Evolutionary conservation across 345 rosid species (phyloP).

Genomic region (Pistacia atlantica): DNA sequence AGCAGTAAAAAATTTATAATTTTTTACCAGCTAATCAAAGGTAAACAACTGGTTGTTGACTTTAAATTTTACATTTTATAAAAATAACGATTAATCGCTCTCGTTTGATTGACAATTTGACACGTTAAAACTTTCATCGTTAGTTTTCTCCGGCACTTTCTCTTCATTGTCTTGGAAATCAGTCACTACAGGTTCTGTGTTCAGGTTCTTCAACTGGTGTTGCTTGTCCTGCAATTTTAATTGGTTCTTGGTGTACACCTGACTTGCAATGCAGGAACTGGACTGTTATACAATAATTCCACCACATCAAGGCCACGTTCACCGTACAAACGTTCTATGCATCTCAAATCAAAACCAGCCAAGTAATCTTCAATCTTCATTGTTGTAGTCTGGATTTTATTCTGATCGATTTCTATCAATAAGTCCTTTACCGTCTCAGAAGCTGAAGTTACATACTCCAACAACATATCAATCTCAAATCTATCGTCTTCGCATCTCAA

Average conservation of each 20-base stretch:
- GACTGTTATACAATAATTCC: neutral
- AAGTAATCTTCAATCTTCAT: conserved; percentile 8
- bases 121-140: neutral
- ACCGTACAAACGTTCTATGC: conserved; percentile 26
- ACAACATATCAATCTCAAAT: conserved; percentile 26
- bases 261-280: conserved; percentile 19
- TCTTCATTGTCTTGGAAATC: neutral
- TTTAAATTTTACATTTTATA: no score
- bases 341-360: conserved; percentile 3
- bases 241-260: neutral
- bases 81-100: no score
- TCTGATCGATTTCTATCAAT: neutral
- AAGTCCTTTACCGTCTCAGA: neutral
- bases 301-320: conserved; percentile 28
- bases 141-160: neutral
- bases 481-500: conserved; percentile 26
- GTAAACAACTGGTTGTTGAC: no score
- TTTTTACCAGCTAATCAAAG: no score
- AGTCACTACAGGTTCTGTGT: neutral
- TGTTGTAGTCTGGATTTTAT: neutral
- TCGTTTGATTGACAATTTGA: no score
- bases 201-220: neutral
- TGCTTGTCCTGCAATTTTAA: conserved; percentile 1
- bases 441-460: conserved; percentile 11
- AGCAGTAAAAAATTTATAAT: no score